Conservation (phyloP, 1,284 basidiomycete species). For the Hypsizygus ulmarius region DNA sequence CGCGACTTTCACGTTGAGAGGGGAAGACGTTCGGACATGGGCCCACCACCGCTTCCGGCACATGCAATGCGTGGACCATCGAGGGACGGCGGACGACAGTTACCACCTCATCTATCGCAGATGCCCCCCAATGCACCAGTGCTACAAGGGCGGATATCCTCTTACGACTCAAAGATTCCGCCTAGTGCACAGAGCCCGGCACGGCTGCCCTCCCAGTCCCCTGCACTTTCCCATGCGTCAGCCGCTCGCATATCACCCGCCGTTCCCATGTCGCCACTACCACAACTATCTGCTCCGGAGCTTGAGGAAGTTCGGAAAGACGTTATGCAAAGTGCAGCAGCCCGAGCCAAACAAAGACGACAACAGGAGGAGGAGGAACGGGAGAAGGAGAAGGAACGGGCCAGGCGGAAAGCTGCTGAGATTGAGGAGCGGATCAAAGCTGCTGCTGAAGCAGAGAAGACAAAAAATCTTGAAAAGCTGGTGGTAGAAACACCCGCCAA, state of each 20-base stretch:
- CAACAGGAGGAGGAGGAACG: constrained; percentile 87
- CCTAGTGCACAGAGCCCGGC: constrained; percentile 25
- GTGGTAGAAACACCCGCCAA: constrained; percentile 20
- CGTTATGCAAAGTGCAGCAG: constrained; percentile 88
- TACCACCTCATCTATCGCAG: constrained; percentile 47
- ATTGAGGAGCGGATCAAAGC: constrained; percentile 78
- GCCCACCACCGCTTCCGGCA: constrained; percentile 46
- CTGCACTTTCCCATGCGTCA: constrained; percentile 39
- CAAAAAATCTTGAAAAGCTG: constrained; percentile 20
- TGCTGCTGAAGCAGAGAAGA: constrained; percentile 38
- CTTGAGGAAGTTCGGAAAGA: constrained; percentile 74
- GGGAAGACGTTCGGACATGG: constrained; percentile 44
- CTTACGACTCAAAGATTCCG: constrained; percentile 36
- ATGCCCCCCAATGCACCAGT: constrained; percentile 26
- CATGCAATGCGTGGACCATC: constrained; percentile 31
- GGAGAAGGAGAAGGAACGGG: constrained; percentile 80
- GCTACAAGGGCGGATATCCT: constrained; percentile 32
- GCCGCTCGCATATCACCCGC: constrained; percentile 32
- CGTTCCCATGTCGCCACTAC: constrained; percentile 30
- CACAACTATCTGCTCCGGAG: constrained; percentile 43
- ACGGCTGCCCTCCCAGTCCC: constrained; percentile 41
- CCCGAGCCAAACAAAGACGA: constrained; percentile 76
- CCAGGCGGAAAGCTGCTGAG: constrained; percentile 81
- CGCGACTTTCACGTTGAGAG: constrained; percentile 29
- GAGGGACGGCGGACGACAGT: constrained; percentile 39